Evolutionary conservation across 257 asterid species (phyloP), one percentile per base, ranked within the genome.

Genomic region (Verbena officinalis): DNA sequence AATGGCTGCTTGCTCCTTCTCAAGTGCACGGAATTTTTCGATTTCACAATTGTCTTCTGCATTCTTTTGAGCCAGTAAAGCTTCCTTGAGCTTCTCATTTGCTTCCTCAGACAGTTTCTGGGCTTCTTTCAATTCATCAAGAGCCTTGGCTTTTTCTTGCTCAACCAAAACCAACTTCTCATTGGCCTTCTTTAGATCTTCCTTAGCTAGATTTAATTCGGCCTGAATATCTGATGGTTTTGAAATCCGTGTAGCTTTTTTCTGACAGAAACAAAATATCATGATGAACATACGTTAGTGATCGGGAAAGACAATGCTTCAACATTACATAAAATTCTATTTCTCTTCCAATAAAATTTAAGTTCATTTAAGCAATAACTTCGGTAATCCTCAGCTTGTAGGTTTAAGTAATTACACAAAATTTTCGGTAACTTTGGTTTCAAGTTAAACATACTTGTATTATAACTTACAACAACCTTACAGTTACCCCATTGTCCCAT

Each of bases 31-130:
- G 7, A 22, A 51, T 5, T 51, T 39, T 59, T 92, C 97, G n/a
- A 89, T 82, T 68, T 92, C 98, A 9, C 89, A 78, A 78, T 72
- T 62, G 65, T 87, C 97, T 75, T 89, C 97, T 0, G 94, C 97
- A 61, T 74, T 91, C 68, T 80, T 92, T 73, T 77, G 93, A 64
- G 95, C 95, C 62, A 65, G 74, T 78, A 85, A 55, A 40, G 95
- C 97, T 72, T 89, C 95, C 66, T 72, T 77, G 49, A 92, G 91
- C 82, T 82, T 92, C 86, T 71, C 90, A 59, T 84, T 84, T 15
- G 95, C 90, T 64, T 84, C 97, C 64, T 83, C 88, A 13, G 85
- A 83, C 73, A 73, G 67, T 64, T 68, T 82, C 75, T 80, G 84
- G 39, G 80, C 86, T 69, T 85, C 89, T 55, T 82, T 82, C 77